These are phyloP conservation scores for Fraxinus americana DNA, from an alignment of 257 asterid genomes.

Conservation along the genomic window DNA sequence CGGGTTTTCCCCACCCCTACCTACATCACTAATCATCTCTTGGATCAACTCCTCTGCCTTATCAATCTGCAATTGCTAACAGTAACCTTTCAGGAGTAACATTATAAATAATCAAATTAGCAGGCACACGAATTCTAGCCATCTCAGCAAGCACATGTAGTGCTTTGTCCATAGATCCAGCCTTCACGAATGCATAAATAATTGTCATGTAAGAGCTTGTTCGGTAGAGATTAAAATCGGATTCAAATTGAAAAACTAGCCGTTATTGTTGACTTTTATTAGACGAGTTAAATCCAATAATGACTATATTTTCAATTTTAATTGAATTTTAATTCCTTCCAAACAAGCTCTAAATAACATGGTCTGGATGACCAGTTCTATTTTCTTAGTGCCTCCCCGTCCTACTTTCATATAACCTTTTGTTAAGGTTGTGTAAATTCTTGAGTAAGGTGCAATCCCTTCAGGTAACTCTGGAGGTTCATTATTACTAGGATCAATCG, in stretches of 20 bases:
- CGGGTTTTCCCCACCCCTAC: no score
- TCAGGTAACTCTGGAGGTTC: slow-evolving; percentile 65
- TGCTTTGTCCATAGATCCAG: slow-evolving; percentile 78
- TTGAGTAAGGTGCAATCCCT: slow-evolving; percentile 60
- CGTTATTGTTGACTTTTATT: no score
- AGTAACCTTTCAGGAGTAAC: slow-evolving; percentile 85
- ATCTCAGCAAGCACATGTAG: slow-evolving; percentile 70
- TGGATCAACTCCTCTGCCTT: slow-evolving; percentile 69
- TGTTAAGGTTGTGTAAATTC: slow-evolving; percentile 89
- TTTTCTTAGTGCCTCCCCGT: slow-evolving; percentile 64
- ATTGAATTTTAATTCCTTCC: no score
- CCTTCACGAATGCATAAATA: slow-evolving; percentile 75
- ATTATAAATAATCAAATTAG: slow-evolving; percentile 80
- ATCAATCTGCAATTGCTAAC: slow-evolving; percentile 83
- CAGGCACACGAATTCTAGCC: slow-evolving; percentile 65
- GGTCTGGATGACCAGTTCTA: slow-evolving; percentile 74
- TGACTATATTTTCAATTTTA: no score
- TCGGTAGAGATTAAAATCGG: no score
- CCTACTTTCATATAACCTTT: slow-evolving; percentile 93
- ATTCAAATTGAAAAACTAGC: no score
- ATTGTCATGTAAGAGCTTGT: slow-evolving; percentile 66
- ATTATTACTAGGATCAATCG: slow-evolving; percentile 25
- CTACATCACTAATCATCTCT: slow-evolving; percentile 58
- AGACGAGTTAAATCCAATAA: no score
- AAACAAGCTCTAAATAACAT: slow-evolving; percentile 35